Evolutionary conservation across 306 rosid species (phyloP).

Genomic region (Cucurbita pepo): DNA sequence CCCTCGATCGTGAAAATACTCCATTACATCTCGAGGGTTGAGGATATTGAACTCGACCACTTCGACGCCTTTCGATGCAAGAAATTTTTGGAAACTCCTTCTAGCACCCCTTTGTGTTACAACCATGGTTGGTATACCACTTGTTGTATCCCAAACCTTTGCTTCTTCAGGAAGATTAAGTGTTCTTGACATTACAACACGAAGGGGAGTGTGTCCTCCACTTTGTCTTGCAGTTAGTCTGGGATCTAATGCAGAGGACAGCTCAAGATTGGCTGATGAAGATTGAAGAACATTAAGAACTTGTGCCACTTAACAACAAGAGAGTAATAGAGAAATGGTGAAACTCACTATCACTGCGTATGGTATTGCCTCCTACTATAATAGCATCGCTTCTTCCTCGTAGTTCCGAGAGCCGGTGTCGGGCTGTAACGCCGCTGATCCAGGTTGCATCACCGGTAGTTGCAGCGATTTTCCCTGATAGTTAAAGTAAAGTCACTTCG

Average conservation of each 20-base stretch:
- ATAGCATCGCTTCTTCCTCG: constrained; percentile 92
- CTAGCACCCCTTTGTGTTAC: constrained; percentile 86
- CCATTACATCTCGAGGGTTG: constrained; percentile 78
- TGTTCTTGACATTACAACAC: constrained; percentile 60
- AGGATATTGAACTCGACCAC: constrained; percentile 84
- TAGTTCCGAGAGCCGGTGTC: constrained; percentile 56
- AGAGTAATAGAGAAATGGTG: not conserved
- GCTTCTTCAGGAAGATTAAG: constrained; percentile 88
- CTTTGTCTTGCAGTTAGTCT: constrained; percentile 84
- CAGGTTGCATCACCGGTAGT: constrained; percentile 74
- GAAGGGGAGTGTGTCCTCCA: constrained; percentile 73
- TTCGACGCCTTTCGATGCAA: constrained; percentile 94
- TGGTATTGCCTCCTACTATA: constrained; percentile 84
- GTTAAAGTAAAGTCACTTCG: not conserved
- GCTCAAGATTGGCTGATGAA: not conserved
- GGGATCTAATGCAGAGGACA: constrained; percentile 41
- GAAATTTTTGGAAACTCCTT: constrained; percentile 73
- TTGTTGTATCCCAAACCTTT: constrained; percentile 51
- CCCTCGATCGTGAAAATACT: constrained; percentile 78
- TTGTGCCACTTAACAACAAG: not conserved
- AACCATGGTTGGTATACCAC: constrained; percentile 71
- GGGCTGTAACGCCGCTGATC: constrained; percentile 67
- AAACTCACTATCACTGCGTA: constrained; percentile 71
- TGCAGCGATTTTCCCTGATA: constrained; percentile 77
- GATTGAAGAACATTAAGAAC: not conserved